Conservation (phyloP, 257 asterid genomes). For the Solanum pennellii region DNA sequence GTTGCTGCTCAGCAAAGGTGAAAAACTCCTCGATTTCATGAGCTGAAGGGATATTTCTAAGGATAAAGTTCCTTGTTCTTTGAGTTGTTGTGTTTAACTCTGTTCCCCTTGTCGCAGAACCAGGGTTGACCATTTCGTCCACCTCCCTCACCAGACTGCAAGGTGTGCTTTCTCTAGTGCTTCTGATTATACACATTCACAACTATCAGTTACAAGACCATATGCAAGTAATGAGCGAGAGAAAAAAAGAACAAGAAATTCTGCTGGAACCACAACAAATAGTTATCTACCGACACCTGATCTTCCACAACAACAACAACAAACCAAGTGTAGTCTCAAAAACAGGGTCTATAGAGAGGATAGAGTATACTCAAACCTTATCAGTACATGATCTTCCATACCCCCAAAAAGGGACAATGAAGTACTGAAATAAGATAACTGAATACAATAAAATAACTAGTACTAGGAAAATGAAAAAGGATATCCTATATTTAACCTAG, state of each 20-base stretch:
- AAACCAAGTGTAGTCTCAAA: background rate
- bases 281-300: background rate
- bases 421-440: background rate
- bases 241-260: background rate
- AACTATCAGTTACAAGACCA: background rate
- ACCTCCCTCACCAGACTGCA: conserved; percentile 34
- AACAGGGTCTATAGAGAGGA: background rate
- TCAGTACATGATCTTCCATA: background rate
- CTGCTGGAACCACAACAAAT: background rate
- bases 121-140: conserved; percentile 18
- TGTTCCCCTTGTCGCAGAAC: conserved; percentile 39
- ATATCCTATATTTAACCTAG: background rate
- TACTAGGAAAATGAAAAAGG: background rate
- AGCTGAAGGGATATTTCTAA: conserved; percentile 24
- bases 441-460: background rate
- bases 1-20: conserved; percentile 37
- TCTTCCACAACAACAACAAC: background rate
- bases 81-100: conserved; percentile 9
- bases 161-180: conserved; percentile 63
- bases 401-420: background rate
- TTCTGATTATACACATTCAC: conserved; percentile 23
- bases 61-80: conserved; percentile 19
- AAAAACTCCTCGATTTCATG: conserved; percentile 62
- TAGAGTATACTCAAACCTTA: background rate
- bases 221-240: background rate